These are phyloP conservation scores for Phytophthora fragariae DNA, from an alignment of 352 stramenopile genomes.

Conservation along the genomic window DNA sequence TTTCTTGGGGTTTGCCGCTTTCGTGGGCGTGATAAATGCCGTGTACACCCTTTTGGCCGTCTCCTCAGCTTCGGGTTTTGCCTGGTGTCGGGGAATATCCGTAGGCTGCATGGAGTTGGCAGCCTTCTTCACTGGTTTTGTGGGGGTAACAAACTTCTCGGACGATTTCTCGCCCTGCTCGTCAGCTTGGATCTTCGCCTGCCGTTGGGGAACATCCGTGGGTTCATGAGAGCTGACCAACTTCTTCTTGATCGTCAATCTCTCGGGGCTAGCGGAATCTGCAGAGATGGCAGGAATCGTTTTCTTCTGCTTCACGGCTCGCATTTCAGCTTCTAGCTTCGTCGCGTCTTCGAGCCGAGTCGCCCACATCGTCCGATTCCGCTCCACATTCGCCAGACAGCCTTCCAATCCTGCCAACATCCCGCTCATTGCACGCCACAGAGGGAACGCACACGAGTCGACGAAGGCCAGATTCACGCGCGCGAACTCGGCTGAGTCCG, in stretches of 20 bases:
- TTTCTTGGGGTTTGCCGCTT: conserved; percentile 15
- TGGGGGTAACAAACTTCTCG: conserved; percentile 18
- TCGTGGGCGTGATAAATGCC: conserved; percentile 9
- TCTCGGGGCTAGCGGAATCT: conserved; percentile 9
- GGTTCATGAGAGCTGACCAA: background rate
- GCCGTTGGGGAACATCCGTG: background rate
- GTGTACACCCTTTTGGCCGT: conserved; percentile 6
- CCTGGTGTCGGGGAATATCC: conserved; percentile 5
- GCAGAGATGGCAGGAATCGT: background rate
- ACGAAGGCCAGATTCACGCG: conserved; percentile 87
- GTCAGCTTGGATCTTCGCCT: background rate
- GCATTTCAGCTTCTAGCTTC: conserved; percentile 23
- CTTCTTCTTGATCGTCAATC: conserved; percentile 26
- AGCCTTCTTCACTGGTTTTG: conserved; percentile 13
- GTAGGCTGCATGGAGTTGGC: conserved; percentile 4
- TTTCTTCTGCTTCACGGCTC: conserved; percentile 12
- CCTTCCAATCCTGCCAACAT: conserved; percentile 69
- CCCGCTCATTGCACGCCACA: conserved; percentile 76
- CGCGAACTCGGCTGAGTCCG: conserved; percentile 66
- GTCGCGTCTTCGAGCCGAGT: conserved; percentile 41
- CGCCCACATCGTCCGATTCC: conserved; percentile 73
- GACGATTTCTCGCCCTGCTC: background rate
- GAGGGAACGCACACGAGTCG: conserved; percentile 83
- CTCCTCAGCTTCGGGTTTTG: conserved; percentile 1
- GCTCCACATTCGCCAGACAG: conserved; percentile 73